These are phyloP conservation scores for Dentipellis sp. DNA, from an alignment of 768 basidiomycete genomes.

Conservation along the genomic window DNA sequence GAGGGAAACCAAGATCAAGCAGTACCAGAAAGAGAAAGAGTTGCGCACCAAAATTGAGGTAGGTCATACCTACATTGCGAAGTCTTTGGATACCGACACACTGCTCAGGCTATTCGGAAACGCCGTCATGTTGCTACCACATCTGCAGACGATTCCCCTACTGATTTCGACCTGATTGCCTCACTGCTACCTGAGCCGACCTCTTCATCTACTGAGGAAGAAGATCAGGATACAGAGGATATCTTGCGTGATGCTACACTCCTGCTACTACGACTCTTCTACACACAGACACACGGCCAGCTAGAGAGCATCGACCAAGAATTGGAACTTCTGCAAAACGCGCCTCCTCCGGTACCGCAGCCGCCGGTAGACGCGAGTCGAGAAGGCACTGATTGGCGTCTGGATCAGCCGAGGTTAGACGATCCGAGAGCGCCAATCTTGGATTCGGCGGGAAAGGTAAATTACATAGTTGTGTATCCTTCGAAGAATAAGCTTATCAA, in stretches of 20 bases:
- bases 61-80: constrained; percentile 5
- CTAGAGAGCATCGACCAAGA: constrained; percentile 67
- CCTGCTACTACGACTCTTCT: constrained; percentile 64
- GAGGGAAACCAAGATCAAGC: constrained; percentile 84
- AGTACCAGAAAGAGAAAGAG: constrained; percentile 82
- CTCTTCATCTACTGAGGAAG: constrained; percentile 32
- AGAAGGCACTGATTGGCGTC: constrained; percentile 57
- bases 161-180: constrained; percentile 52
- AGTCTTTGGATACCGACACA: background rate
- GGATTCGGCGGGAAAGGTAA: constrained; percentile 70
- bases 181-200: constrained; percentile 43
- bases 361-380: constrained; percentile 23
- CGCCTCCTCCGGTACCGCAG: constrained; percentile 32
- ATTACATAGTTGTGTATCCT: constrained; percentile 7
- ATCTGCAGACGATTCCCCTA: constrained; percentile 24
- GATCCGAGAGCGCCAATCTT: constrained; percentile 46
- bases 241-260: constrained; percentile 57
- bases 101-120: constrained; percentile 43
- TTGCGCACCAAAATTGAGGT: constrained; percentile 66
- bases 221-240: constrained; percentile 55
- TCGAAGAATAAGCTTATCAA: background rate
- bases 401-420: constrained; percentile 42
- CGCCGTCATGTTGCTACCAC: constrained; percentile 34
- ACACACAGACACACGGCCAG: constrained; percentile 59
- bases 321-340: constrained; percentile 51